These are phyloP conservation scores for Marchantia paleacea DNA, from an alignment of 225 moss, liverwort and hornwort genomes.

Conservation along the genomic window DNA sequence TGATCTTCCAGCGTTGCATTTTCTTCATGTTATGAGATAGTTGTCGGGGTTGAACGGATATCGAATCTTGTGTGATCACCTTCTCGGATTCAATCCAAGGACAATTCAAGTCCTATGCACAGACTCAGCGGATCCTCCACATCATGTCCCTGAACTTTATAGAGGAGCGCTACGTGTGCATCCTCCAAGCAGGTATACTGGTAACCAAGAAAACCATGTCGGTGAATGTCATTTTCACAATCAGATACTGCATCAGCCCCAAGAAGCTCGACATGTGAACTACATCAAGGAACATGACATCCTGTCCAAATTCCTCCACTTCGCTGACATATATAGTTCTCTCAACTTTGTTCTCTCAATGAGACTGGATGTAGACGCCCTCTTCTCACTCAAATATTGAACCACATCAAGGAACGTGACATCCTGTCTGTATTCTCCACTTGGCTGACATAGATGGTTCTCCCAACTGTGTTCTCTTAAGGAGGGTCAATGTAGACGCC, in stretches of 20 bases:
- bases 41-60: background rate
- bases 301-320: no score
- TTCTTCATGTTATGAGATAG: background rate
- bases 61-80: background rate
- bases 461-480: no score
- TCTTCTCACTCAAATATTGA: background rate
- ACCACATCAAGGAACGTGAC: background rate
- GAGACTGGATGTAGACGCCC: no score
- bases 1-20: background rate
- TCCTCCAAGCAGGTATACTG: background rate
- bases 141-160: background rate
- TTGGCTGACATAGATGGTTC: no score
- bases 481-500: no score
- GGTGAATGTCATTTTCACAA: background rate
- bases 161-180: background rate
- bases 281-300: no score
- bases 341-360: no score
- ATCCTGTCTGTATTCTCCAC: no score
- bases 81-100: background rate
- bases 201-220: conserved; percentile 6
- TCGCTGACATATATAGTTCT: no score
- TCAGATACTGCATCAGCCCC: background rate
- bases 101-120: background rate
- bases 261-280: no score
- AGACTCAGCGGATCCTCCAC: background rate